phyloP scores from a whole-genome alignment of 2,329 filamentous ascomycete genomes.

The Cytospora chrysosperma region DNA sequence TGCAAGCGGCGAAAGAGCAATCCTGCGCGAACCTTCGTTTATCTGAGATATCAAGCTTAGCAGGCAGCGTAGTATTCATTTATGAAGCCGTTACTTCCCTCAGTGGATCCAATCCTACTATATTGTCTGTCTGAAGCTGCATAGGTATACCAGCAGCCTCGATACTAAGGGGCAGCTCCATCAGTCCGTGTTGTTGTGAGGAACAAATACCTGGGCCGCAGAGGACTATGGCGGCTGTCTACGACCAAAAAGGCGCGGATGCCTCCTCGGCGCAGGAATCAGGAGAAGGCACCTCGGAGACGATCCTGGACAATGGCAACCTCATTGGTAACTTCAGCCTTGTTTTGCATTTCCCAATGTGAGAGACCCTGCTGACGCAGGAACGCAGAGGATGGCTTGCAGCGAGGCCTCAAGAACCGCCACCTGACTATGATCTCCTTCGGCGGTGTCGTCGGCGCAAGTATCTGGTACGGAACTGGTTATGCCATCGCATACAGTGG shows the following conservation, averaged over 20 bases:
- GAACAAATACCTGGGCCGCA: no score
- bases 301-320: slow-evolving; percentile 14
- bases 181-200: no score
- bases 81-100: no score
- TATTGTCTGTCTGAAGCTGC: no score
- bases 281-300: not conserved
- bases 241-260: slow-evolving; percentile 2
- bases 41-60: no score
- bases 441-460: slow-evolving; percentile 25
- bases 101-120: no score
- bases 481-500: slow-evolving; percentile 33
- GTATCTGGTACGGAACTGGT: slow-evolving; percentile 30
- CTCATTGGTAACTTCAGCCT: not conserved
- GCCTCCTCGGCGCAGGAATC: not conserved
- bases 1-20: no score
- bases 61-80: no score
- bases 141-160: no score
- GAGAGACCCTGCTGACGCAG: not conserved
- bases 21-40: no score
- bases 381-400: slow-evolving; percentile 15
- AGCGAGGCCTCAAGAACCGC: slow-evolving; percentile 20
- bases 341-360: not conserved
- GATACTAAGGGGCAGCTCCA: no score
- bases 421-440: slow-evolving; percentile 30
- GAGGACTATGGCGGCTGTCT: slow-evolving; percentile 7